Evolutionary conservation across 1,284 basidiomycete species (phyloP).

Genomic region (Apiotrichum veenhuisii): DNA sequence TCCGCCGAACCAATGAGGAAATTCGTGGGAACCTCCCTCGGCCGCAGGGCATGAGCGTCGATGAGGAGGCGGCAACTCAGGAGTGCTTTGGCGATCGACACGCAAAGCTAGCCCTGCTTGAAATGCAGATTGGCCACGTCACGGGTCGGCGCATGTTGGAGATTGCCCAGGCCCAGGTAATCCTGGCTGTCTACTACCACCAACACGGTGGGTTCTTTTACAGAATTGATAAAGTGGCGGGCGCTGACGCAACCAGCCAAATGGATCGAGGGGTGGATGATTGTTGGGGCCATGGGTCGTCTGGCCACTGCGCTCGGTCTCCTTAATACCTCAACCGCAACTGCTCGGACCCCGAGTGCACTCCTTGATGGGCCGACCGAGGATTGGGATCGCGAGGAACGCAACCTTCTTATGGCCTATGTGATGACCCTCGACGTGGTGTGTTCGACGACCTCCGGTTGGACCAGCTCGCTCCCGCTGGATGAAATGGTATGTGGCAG

Average conservation of each 20-base stretch:
- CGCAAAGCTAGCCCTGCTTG: conserved; percentile 21
- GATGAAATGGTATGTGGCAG: conserved; percentile 37
- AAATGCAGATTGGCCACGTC: conserved; percentile 14
- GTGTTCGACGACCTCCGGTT: conserved; percentile 30
- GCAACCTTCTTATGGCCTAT: conserved; percentile 27
- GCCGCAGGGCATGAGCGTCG: conserved; percentile 10
- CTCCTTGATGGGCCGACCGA: conserved; percentile 24
- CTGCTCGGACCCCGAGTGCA: conserved; percentile 4
- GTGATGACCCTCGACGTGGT: conserved; percentile 22
- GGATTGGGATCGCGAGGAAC: conserved; percentile 38
- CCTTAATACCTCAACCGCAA: conserved; percentile 11
- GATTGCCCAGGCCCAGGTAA: conserved; percentile 28
- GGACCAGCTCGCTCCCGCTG: conserved; percentile 25
- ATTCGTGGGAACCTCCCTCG: conserved; percentile 3
- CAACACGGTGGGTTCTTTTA: conserved; percentile 15
- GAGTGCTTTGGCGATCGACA: conserved; percentile 34
- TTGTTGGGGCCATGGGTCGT: conserved; percentile 23
- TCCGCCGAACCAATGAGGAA: conserved; percentile 18
- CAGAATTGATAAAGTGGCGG: not conserved
- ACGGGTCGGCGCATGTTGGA: conserved; percentile 28
- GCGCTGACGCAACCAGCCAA: conserved; percentile 4
- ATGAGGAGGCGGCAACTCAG: conserved; percentile 20
- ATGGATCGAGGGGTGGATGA: conserved; percentile 42
- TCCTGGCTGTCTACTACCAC: conserved; percentile 28
- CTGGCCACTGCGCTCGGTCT: conserved; percentile 34